phyloP scores from a whole-genome alignment of 2,329 filamentous ascomycete species.

The Aspergillus hiratsukae region DNA sequence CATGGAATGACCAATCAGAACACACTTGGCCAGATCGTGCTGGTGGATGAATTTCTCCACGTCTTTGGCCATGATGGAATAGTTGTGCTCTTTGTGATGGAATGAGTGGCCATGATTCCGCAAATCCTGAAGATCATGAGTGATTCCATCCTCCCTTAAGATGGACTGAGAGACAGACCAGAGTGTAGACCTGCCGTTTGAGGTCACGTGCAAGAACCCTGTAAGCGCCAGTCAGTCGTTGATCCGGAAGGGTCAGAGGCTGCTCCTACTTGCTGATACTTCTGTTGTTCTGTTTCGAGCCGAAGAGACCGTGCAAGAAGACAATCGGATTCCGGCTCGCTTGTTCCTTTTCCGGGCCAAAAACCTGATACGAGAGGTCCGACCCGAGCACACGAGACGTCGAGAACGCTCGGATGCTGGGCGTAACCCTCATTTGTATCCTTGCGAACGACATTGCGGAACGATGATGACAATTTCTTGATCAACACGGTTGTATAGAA shows the following conservation, averaged over 20 bases:
- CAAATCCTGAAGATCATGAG: constrained; percentile 58
- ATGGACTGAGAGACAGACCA: constrained; percentile 51
- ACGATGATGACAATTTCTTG: constrained; percentile 6
- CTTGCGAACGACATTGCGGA: constrained; percentile 10
- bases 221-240: background rate
- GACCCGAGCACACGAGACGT: constrained; percentile 23
- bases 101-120: constrained; percentile 91
- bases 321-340: constrained; percentile 60
- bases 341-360: constrained; percentile 31
- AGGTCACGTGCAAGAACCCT: constrained; percentile 75
- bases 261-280: constrained; percentile 80
- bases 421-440: constrained; percentile 9
- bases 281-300: constrained; percentile 91
- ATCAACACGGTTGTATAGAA: background rate
- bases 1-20: constrained; percentile 93
- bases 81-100: constrained; percentile 72
- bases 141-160: background rate
- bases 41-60: constrained; percentile 71
- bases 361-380: constrained; percentile 35
- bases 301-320: constrained; percentile 89
- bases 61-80: constrained; percentile 75
- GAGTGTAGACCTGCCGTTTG: constrained; percentile 71
- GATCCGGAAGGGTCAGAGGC: background rate
- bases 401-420: constrained; percentile 27
- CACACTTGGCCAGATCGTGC: constrained; percentile 65